phyloP scores from a whole-genome alignment of 345 rosid genomes.

The Dovyalis caffra region DNA sequence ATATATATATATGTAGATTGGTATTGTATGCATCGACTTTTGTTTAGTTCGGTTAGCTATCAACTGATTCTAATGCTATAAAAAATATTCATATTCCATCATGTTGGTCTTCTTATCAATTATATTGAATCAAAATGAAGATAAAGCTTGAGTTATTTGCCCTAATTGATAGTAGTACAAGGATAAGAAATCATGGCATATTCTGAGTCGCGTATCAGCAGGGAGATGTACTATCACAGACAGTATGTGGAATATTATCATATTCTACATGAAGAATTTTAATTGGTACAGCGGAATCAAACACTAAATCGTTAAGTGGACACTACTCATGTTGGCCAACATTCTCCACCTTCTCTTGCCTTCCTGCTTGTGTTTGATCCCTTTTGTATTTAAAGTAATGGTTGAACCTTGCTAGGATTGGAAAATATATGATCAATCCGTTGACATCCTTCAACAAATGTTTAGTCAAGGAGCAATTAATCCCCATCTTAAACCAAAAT shows the following conservation, averaged over 20 bases:
- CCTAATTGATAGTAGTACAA: no score
- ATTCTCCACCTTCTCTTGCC: background rate
- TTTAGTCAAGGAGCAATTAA: background rate
- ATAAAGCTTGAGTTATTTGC: background rate
- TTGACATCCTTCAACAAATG: background rate
- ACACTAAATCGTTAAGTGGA: background rate
- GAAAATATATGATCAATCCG: background rate
- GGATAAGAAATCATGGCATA: background rate
- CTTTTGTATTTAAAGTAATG: background rate
- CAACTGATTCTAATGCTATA: background rate
- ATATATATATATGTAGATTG: no score
- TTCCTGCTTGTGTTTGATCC: background rate
- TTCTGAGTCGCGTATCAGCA: background rate
- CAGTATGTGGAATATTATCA: background rate
- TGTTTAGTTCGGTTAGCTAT: background rate
- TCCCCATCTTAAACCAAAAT: background rate
- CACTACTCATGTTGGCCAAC: background rate
- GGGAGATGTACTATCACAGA: background rate
- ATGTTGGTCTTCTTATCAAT: conserved; percentile 1
- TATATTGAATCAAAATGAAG: background rate
- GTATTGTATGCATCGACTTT: background rate
- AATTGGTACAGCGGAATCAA: background rate
- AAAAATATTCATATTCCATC: background rate
- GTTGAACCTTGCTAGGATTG: background rate
- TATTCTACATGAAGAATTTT: background rate